These are phyloP conservation scores for Pyrenopolyporus hunteri DNA, from an alignment of 495 filamentous ascomycete genomes.

Conservation along the genomic window DNA sequence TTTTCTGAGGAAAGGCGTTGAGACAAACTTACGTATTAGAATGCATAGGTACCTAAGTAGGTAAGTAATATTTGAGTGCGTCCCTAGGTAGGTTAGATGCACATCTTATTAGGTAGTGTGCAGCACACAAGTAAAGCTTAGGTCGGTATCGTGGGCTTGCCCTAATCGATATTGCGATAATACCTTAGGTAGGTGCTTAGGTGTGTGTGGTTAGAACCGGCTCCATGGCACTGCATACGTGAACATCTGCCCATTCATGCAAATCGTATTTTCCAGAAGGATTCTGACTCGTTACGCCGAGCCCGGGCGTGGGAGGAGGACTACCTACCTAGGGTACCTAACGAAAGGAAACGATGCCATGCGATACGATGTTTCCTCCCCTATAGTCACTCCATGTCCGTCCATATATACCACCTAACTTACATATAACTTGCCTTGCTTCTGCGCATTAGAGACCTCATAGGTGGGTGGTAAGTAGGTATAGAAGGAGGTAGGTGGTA, in stretches of 20 bases:
- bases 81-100: too few relatives aligned
- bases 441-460: too few relatives aligned
- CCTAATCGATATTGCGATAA: background rate
- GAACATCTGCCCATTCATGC: background rate
- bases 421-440: background rate
- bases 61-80: too few relatives aligned
- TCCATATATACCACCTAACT: background rate
- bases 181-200: too few relatives aligned
- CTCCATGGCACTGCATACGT: constrained; percentile 1
- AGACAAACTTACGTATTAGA: background rate
- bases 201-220: background rate
- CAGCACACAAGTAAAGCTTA: too few relatives aligned
- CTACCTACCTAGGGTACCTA: too few relatives aligned
- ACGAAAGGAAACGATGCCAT: too few relatives aligned
- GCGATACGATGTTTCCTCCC: too few relatives aligned
- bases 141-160: background rate
- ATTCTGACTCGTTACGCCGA: constrained; percentile 19
- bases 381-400: background rate
- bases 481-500: too few relatives aligned
- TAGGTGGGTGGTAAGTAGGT: too few relatives aligned
- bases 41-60: background rate
- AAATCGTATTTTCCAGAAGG: constrained; percentile 30
- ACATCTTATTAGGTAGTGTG: too few relatives aligned
- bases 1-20: background rate
- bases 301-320: background rate